Evolutionary conservation across 2,329 filamentous ascomycete species (phyloP).

Genomic region (Kalaharituber pfeilii): DNA sequence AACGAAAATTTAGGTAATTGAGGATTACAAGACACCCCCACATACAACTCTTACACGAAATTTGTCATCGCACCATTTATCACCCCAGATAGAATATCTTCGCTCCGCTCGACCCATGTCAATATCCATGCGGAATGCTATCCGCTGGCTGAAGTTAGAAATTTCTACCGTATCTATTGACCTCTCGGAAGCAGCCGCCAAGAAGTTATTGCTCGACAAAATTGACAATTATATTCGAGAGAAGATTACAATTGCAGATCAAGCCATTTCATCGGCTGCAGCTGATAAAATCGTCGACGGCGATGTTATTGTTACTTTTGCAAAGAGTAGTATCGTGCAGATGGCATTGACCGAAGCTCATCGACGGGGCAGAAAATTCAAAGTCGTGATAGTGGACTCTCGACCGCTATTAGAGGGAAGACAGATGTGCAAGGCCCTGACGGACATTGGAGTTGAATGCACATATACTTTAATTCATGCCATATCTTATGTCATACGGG

Average conservation of each 20-base stretch:
- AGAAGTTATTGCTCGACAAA: conserved; percentile 55
- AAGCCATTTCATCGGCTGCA: conserved; percentile 64
- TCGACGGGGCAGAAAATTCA: conserved; percentile 53
- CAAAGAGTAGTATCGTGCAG: conserved; percentile 71
- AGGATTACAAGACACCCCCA: conserved; percentile 76
- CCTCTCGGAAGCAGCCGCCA: conserved; percentile 63
- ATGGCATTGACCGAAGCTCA: conserved; percentile 60
- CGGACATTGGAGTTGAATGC: conserved; percentile 52
- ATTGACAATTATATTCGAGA: conserved; percentile 87
- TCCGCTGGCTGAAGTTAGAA: conserved; percentile 81
- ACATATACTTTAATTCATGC: conserved; percentile 69
- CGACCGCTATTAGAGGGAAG: conserved; percentile 53
- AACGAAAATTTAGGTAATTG: conserved; percentile 70
- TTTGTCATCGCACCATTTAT: conserved; percentile 76
- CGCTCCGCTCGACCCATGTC: conserved; percentile 88
- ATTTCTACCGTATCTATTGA: conserved; percentile 83
- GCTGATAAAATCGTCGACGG: conserved; percentile 58
- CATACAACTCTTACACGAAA: conserved; percentile 76
- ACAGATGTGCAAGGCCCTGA: conserved; percentile 53
- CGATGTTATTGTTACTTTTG: conserved; percentile 73
- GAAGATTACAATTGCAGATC: conserved; percentile 70
- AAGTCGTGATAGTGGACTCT: conserved; percentile 69
- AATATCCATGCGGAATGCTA: conserved; percentile 92
- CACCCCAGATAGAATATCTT: conserved; percentile 88
- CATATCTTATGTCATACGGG: conserved; percentile 53